Conservation (phyloP, 441 rosid genomes). For the Gossypium davidsonii region DNA sequence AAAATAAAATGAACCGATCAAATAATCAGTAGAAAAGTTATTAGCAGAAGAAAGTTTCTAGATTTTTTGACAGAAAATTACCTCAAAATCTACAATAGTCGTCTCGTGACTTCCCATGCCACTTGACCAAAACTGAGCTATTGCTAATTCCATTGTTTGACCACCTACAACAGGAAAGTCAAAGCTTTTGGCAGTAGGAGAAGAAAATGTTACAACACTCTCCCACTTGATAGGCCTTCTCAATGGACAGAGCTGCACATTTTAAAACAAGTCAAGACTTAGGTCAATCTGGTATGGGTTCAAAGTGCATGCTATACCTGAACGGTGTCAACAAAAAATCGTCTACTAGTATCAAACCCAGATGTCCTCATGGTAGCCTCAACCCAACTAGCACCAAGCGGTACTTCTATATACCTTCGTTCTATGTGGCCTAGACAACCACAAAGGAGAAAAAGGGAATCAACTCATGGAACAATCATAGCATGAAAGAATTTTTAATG, state of each 20-base stretch:
- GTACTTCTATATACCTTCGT: slow-evolving; percentile 84
- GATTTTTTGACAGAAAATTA: slow-evolving; percentile 22
- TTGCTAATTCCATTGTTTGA: slow-evolving; percentile 85
- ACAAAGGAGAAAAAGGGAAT: slow-evolving; percentile 2
- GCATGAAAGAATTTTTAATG: background rate
- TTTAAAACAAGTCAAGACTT: slow-evolving; percentile 27
- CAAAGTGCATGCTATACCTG: slow-evolving; percentile 50
- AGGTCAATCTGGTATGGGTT: slow-evolving; percentile 9
- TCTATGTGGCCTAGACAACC: slow-evolving; percentile 69
- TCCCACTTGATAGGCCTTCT: slow-evolving; percentile 95
- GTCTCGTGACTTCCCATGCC: slow-evolving; percentile 91
- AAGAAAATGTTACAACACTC: slow-evolving; percentile 63
- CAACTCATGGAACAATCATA: background rate
- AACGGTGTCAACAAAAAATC: slow-evolving; percentile 77
- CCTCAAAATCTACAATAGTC: slow-evolving; percentile 89
- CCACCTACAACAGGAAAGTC: slow-evolving; percentile 79
- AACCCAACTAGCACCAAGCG: slow-evolving; percentile 87
- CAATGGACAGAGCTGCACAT: slow-evolving; percentile 78
- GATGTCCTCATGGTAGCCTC: slow-evolving; percentile 88
- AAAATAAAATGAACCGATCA: background rate
- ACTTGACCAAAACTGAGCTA: slow-evolving; percentile 99
- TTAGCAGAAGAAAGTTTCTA: background rate
- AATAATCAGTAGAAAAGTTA: background rate
- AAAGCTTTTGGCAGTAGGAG: slow-evolving; percentile 77
- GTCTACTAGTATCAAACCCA: slow-evolving; percentile 79